Percentiles rank a stretch among this genome's conserved stretches.
Conservation (phyloP, 345 rosid genomes). For the Citrus medica region DNA sequence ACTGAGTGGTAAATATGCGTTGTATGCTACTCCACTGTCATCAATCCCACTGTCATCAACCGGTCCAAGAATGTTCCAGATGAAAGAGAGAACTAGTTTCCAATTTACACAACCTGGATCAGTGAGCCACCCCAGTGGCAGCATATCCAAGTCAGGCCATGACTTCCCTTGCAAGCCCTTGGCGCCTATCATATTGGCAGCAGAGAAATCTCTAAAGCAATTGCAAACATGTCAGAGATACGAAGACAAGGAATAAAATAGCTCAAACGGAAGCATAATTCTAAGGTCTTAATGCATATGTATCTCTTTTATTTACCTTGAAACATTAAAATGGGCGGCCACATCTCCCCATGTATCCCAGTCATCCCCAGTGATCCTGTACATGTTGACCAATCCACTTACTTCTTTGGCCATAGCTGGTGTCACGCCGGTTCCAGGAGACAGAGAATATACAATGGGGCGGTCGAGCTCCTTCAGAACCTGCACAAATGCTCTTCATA, state of each 20-base stretch:
- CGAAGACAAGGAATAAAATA: too few relatives aligned
- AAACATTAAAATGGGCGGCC: constrained; percentile 64
- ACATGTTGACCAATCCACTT: constrained; percentile 67
- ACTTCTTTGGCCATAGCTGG: constrained; percentile 75
- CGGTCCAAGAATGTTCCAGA: neutral
- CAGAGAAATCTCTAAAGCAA: constrained; percentile 56
- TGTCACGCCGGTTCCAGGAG: constrained; percentile 79
- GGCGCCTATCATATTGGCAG: constrained; percentile 60
- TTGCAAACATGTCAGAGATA: neutral
- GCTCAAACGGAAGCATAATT: too few relatives aligned
- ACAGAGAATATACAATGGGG: constrained; percentile 72
- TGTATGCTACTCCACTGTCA: neutral
- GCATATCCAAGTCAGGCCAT: constrained; percentile 94
- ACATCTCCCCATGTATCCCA: constrained; percentile 92
- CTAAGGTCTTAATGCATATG: neutral
- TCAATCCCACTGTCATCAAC: neutral
- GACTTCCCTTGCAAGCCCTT: constrained; percentile 64
- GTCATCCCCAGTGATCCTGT: constrained; percentile 81
- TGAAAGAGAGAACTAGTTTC: neutral
- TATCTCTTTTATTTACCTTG: constrained; percentile 42
- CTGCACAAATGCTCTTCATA: constrained; percentile 31
- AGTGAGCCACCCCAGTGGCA: constrained; percentile 87
- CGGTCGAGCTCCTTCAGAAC: constrained; percentile 57
- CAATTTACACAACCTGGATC: constrained; percentile 51
- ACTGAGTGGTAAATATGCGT: neutral